Conservation (phyloP, 2,329 filamentous ascomycete species). For the Calonectria crousiana region DNA sequence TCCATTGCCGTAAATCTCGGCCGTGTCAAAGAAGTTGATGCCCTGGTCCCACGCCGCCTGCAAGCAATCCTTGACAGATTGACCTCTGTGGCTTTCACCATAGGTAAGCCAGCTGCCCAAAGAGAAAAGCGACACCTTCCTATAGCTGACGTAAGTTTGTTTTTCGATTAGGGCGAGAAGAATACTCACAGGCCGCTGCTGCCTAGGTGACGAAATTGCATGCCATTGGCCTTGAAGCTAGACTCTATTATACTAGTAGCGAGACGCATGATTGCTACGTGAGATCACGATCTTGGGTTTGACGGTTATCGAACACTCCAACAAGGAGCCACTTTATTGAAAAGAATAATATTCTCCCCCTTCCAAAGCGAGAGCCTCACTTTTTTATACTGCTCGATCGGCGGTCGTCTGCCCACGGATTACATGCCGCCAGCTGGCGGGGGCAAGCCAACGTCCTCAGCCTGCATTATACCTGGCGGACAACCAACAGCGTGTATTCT, state of each 20-base stretch:
- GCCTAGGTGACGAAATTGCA: constrained; percentile 43
- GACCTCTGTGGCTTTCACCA: constrained; percentile 70
- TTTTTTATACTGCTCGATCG: neutral
- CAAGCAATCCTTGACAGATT: constrained; percentile 69
- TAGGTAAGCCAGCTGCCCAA: constrained; percentile 44
- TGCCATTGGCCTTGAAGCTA: constrained; percentile 43
- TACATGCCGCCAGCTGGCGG: neutral
- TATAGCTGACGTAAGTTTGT: neutral
- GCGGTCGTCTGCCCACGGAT: neutral
- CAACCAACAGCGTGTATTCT: neutral
- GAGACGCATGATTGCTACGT: neutral
- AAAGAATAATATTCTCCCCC: neutral
- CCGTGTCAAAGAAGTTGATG: constrained; percentile 73
- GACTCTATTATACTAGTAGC: constrained; percentile 29
- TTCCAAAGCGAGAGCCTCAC: neutral
- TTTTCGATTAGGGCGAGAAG: neutral
- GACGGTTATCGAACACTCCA: neutral
- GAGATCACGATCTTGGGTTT: neutral
- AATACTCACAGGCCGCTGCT: constrained; percentile 36
- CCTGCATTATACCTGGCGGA: neutral
- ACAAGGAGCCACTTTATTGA: neutral
- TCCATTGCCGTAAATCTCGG: constrained; percentile 69
- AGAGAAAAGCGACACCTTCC: constrained; percentile 43
- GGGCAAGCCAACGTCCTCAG: neutral
- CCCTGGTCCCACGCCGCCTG: constrained; percentile 70